Percentiles rank a stretch among this genome's conserved stretches.
Evolutionary conservation across 23 red algal genomes (phyloP).

Genomic region (Gracilaria domingensis): DNA sequence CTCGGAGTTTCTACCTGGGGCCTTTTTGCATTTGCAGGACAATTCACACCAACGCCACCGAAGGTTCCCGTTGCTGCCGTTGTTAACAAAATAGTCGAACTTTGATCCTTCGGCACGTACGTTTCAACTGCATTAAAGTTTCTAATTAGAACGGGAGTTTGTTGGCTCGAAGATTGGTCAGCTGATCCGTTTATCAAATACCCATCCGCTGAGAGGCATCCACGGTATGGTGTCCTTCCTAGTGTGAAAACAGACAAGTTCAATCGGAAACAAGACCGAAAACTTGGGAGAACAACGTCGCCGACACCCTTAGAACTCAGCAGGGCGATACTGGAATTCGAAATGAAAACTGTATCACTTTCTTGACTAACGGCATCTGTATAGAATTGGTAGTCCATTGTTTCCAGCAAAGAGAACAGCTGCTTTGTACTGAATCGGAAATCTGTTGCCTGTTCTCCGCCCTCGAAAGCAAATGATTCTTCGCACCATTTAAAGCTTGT

Average conservation of each 20-base stretch:
- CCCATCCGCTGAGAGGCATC: constrained; percentile 61
- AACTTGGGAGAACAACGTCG: neutral
- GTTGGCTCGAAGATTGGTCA: neutral
- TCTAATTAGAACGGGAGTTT: constrained; percentile 9
- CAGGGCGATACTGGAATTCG: constrained; percentile 26
- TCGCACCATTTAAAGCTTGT: constrained; percentile 55
- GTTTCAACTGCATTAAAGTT: constrained; percentile 45
- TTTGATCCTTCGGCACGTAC: constrained; percentile 32
- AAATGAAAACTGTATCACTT: constrained; percentile 44
- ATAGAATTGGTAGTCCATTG: constrained; percentile 58
- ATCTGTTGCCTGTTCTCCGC: neutral
- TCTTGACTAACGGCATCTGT: constrained; percentile 27
- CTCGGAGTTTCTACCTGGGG: constrained; percentile 30
- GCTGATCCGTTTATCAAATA: constrained; percentile 2
- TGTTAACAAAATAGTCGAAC: constrained; percentile 55
- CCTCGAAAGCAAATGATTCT: constrained; percentile 6
- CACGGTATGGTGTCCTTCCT: constrained; percentile 37
- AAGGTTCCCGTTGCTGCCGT: constrained; percentile 21
- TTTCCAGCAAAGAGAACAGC: constrained; percentile 63
- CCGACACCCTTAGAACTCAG: neutral
- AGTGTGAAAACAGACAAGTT: constrained; percentile 50
- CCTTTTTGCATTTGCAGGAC: constrained; percentile 47
- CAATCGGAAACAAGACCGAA: constrained; percentile 28
- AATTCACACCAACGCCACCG: constrained; percentile 36
- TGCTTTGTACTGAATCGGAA: constrained; percentile 30